These are phyloP conservation scores for Tetrapyrgos nigripes DNA, from an alignment of 1,284 basidiomycete species.

Conservation along the genomic window DNA sequence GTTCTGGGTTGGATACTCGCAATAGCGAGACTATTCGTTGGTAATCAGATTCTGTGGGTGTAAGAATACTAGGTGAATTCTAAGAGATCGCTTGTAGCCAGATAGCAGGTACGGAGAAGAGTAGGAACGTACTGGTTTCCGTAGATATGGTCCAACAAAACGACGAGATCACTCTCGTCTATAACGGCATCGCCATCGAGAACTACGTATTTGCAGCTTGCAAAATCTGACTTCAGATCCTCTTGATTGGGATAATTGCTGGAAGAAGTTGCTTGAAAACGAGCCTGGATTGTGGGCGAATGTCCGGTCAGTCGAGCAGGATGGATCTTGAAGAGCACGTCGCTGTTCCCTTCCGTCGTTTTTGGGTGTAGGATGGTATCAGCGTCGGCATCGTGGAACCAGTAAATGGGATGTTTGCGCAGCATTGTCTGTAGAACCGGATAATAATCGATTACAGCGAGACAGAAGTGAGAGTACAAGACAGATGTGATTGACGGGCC, in stretches of 20 bases:
- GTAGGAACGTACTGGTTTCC: slow-evolving; percentile 60
- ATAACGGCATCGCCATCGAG: slow-evolving; percentile 5
- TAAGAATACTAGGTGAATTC: slow-evolving; percentile 6
- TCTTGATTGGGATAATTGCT: neutral
- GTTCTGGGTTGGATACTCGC: slow-evolving; percentile 56
- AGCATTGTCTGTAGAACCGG: no score
- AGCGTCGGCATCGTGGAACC: slow-evolving; percentile 18
- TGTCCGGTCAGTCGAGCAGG: neutral
- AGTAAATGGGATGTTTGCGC: slow-evolving; percentile 11
- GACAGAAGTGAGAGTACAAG: no score
- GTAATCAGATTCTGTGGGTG: slow-evolving; percentile 31
- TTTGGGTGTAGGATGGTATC: slow-evolving; percentile 11
- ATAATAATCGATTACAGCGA: no score
- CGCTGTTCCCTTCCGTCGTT: neutral
- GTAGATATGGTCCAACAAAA: slow-evolving; percentile 65
- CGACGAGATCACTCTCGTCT: slow-evolving; percentile 50
- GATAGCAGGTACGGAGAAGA: slow-evolving; percentile 4
- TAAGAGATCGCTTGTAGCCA: slow-evolving; percentile 16
- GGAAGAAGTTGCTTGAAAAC: neutral
- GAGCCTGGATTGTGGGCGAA: slow-evolving; percentile 4
- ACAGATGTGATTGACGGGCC: no score
- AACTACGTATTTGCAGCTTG: slow-evolving; percentile 7
- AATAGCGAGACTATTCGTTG: slow-evolving; percentile 55
- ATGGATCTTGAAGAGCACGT: slow-evolving; percentile 14
- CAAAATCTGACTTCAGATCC: neutral